These are phyloP conservation scores for Maudiozyma serrabonitensis DNA, from an alignment of 805 yeast genomes.

Conservation along the genomic window DNA sequence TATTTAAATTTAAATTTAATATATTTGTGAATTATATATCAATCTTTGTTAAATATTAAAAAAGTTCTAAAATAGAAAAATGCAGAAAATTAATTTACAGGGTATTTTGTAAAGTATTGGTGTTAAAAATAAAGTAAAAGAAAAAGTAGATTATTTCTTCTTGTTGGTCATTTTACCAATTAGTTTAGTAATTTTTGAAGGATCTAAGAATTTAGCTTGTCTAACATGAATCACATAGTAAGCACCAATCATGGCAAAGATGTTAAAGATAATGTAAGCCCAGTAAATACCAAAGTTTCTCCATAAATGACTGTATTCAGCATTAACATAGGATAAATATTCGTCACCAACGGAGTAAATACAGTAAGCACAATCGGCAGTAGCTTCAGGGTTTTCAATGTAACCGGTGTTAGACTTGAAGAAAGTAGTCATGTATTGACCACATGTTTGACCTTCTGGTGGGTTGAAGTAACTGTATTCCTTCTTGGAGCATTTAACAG, in stretches of 20 bases:
- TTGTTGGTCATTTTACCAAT: neutral
- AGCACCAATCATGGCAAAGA: slow-evolving; percentile 31
- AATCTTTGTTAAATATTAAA: neutral
- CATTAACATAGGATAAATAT: slow-evolving; percentile 33
- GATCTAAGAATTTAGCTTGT: slow-evolving; percentile 2
- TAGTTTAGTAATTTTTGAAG: neutral
- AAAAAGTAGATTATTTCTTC: slow-evolving; percentile 1
- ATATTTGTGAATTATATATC: neutral
- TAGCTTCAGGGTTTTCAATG: slow-evolving; percentile 26
- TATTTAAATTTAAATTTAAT: neutral
- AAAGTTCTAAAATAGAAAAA: neutral
- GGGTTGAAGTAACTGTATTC: slow-evolving; percentile 16
- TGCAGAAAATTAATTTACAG: neutral
- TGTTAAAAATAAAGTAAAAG: neutral
- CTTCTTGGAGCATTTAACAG: slow-evolving; percentile 34
- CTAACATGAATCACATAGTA: slow-evolving; percentile 46
- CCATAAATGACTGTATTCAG: slow-evolving; percentile 37
- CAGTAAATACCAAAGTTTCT: slow-evolving; percentile 50
- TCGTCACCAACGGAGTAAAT: slow-evolving; percentile 42
- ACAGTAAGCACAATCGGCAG: slow-evolving; percentile 49
- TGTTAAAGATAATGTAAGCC: slow-evolving; percentile 39
- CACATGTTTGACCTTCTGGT: slow-evolving; percentile 18
- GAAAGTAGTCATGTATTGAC: slow-evolving; percentile 14
- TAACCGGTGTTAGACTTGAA: slow-evolving; percentile 18
- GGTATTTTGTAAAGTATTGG: neutral